Evolutionary conservation across 352 stramenopile species (phyloP), one percentile per base, ranked within the genome.

Genomic region (Aphanomyces euteiches): DNA sequence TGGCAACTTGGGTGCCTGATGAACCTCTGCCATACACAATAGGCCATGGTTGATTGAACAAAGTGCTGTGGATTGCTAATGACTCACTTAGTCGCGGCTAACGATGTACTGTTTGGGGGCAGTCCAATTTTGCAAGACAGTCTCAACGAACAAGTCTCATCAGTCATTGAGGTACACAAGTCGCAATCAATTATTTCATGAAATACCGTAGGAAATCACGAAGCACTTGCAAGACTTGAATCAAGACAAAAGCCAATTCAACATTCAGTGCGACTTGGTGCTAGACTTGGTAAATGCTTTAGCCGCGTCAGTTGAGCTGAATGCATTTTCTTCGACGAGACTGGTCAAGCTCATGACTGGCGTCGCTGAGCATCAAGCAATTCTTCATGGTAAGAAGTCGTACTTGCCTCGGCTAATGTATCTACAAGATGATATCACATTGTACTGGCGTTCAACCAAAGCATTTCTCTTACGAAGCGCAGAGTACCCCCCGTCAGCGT

Each of bases 21-120:
- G 15, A 65, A 28, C 41, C 28, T 21, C 54, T 77, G 7, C 75
- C 77, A 21, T 76, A 75, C 54, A 21, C 47, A 8, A 48, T 77
- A 5, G 43, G 38, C 17, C 38, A 66, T 19, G 57, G 57, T 66
- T n/a, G 43, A 50, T 40, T 37, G 1, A 61, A 28, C 50, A 36
- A 19, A 37, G 50, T 58, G 50, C 4, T 59, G 28, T 36, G 50
- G 4, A 15, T 59, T 28, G 38, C 38, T 39, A 37, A 61, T 7
- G 13, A 10, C 48, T 12, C 28, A 15, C 38, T 7, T 67, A 67
- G 78, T 96, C 15, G 85, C 95, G 39, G 88, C 79, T n/a, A 97
- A 96, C 61, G 85, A 96, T 63, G 81, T 88, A 3, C 73, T 97
- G 0, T 96, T 95, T 56, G 84, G 81, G 37, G 85, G 84, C 0